Conservation (phyloP, 768 basidiomycete species). For the Favolaschia claudopus region DNA sequence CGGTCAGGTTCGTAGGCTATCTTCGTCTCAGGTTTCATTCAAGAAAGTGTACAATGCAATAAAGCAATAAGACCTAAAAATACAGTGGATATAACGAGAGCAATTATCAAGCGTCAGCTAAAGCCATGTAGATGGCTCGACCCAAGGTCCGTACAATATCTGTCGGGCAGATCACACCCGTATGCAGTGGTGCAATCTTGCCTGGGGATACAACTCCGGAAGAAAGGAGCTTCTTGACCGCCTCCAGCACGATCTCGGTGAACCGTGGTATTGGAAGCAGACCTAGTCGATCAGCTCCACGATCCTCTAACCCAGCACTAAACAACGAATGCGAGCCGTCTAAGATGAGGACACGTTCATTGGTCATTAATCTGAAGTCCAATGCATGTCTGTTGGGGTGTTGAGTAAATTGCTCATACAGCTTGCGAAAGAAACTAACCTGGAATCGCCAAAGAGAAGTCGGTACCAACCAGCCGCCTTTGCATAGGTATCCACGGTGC, state of each 20-base stretch:
- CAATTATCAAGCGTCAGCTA: slow-evolving; percentile 37
- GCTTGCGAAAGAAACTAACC: slow-evolving; percentile 45
- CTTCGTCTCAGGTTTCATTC: background rate
- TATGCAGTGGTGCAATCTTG: slow-evolving; percentile 62
- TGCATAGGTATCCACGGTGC: slow-evolving; percentile 67
- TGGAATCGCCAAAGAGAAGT: slow-evolving; percentile 71
- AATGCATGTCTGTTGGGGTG: slow-evolving; percentile 66
- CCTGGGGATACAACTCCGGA: slow-evolving; percentile 40
- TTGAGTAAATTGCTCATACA: slow-evolving; percentile 8
- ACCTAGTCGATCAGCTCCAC: slow-evolving; percentile 39
- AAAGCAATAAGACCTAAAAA: slow-evolving; percentile 18
- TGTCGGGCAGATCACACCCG: slow-evolving; percentile 70
- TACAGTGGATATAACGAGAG: slow-evolving; percentile 18
- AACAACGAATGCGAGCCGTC: slow-evolving; percentile 76
- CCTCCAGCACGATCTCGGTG: slow-evolving; percentile 54
- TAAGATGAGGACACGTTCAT: slow-evolving; percentile 71
- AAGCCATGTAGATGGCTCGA: slow-evolving; percentile 57
- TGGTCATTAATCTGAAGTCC: slow-evolving; percentile 79
- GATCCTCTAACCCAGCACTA: slow-evolving; percentile 21
- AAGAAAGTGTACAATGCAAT: slow-evolving; percentile 16
- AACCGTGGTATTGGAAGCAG: slow-evolving; percentile 71
- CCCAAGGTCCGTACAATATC: slow-evolving; percentile 53
- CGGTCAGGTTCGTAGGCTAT: slow-evolving; percentile 15
- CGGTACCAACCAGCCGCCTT: slow-evolving; percentile 88
- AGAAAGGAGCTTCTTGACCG: slow-evolving; percentile 50